A percentile compares a stretch with the other conserved stretches of the same genome.
These are phyloP conservation scores for Pelargonium myrrhifolium DNA, from an alignment of 441 rosid species.

Conservation along the genomic window DNA sequence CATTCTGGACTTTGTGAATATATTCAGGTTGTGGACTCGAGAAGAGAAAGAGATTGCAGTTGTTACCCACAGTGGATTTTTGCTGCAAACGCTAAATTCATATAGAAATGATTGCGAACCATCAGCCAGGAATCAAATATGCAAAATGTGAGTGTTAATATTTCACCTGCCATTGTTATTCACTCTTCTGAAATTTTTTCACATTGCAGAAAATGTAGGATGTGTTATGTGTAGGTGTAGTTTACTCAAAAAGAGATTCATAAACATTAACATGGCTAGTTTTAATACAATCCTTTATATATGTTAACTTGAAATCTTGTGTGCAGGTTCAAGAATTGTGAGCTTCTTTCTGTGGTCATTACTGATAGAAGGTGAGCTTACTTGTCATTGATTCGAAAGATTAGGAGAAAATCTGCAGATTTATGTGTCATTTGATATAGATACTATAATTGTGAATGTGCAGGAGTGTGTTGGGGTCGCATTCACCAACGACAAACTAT, in stretches of 20 bases:
- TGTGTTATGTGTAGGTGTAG: no score
- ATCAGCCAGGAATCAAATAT: conserved; percentile 48
- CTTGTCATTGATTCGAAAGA: no score
- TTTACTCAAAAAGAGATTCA: no score
- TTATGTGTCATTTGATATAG: neutral
- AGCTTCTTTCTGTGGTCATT: neutral
- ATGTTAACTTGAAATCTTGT: neutral
- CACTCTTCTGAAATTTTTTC: no score
- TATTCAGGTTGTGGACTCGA: conserved; percentile 70
- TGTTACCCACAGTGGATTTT: conserved; percentile 79
- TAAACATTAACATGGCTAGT: no score
- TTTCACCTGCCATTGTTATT: neutral
- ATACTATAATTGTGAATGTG: neutral
- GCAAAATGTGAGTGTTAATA: conserved; percentile 14
- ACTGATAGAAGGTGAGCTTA: neutral
- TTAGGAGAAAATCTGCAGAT: no score
- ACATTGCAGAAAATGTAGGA: no score
- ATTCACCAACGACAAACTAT: neutral
- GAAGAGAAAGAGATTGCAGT: conserved; percentile 81
- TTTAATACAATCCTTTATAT: neutral
- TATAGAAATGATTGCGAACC: conserved; percentile 63
- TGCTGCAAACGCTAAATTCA: conserved; percentile 44
- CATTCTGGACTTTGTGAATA: neutral
- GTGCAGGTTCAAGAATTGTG: neutral
- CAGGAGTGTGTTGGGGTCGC: neutral